A percentile compares a stretch with the other conserved stretches of the same genome.
Conservation (phyloP, 176 grass and related monocot species). For the Echinochloa phyllopogon region DNA sequence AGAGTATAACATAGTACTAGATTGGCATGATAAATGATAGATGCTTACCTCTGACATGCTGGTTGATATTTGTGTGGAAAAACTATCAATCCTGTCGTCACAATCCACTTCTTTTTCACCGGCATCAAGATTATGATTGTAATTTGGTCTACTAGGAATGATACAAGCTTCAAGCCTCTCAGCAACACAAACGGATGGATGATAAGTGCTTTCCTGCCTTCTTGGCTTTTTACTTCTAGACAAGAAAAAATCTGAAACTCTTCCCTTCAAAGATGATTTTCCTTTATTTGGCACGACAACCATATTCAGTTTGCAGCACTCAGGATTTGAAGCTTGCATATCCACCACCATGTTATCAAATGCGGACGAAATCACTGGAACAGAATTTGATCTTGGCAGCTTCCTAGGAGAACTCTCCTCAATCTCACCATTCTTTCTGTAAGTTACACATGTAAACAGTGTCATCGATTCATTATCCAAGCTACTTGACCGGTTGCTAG, state of each 20-base stretch:
- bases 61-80: constrained; percentile 25
- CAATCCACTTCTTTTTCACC: constrained; percentile 13
- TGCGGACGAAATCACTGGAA: constrained; percentile 51
- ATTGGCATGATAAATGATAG: constrained; percentile 1
- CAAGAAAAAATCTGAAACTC: constrained; percentile 83
- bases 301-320: constrained; percentile 41
- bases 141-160: constrained; percentile 14
- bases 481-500: constrained; percentile 11
- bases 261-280: constrained; percentile 69
- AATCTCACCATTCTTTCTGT: constrained; percentile 41
- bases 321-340: constrained; percentile 46
- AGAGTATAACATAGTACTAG: neutral
- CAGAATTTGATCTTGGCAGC: constrained; percentile 60
- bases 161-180: constrained; percentile 30
- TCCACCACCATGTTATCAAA: constrained; percentile 54
- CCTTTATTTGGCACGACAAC: constrained; percentile 49
- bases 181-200: constrained; percentile 29
- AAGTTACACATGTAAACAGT: constrained; percentile 39
- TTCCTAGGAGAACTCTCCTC: constrained; percentile 39
- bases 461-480: constrained; percentile 34
- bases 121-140: neutral
- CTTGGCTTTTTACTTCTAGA: constrained; percentile 60
- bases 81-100: constrained; percentile 24
- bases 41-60: constrained; percentile 43
- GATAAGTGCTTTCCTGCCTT: constrained; percentile 42